Evolutionary conservation across 2,329 filamentous ascomycete genomes (phyloP).

Genomic region (Apiospora malaysiana): DNA sequence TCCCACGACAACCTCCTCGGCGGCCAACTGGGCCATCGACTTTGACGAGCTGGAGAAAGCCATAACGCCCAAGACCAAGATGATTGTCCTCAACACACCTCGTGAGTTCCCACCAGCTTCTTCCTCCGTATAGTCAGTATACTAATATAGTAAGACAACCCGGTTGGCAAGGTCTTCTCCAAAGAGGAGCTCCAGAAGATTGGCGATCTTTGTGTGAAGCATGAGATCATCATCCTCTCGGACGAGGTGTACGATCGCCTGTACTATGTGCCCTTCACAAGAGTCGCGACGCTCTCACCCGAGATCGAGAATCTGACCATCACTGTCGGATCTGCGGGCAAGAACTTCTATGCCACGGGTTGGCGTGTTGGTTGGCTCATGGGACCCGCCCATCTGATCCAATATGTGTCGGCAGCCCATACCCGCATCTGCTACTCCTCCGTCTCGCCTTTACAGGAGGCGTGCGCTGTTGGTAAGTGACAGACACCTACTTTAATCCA

Average conservation of each 20-base stretch:
- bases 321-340: slow-evolving; percentile 94
- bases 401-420: slow-evolving; percentile 90
- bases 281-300: slow-evolving; percentile 87
- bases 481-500: too few species aligned
- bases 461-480: slow-evolving; percentile 74
- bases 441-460: slow-evolving; percentile 92
- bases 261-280: slow-evolving; percentile 93
- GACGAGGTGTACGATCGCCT: slow-evolving; percentile 95
- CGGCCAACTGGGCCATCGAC: slow-evolving; percentile 87
- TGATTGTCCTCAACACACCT: slow-evolving; percentile 89
- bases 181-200: slow-evolving; percentile 82
- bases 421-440: slow-evolving; percentile 96
- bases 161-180: slow-evolving; percentile 94
- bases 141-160: slow-evolving; percentile 71
- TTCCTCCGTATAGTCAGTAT: too few species aligned
- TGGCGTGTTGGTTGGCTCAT: slow-evolving; percentile 97
- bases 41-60: slow-evolving; percentile 81
- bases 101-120: slow-evolving; percentile 42
- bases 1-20: slow-evolving; percentile 78
- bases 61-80: slow-evolving; percentile 87
- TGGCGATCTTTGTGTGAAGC: slow-evolving; percentile 86
- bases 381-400: slow-evolving; percentile 85
- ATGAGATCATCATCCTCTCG: slow-evolving; percentile 92
- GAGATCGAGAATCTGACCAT: slow-evolving; percentile 88
- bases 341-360: slow-evolving; percentile 97